Conservation (phyloP, 78 protist species). For the Pelomyxa schiedti region DNA sequence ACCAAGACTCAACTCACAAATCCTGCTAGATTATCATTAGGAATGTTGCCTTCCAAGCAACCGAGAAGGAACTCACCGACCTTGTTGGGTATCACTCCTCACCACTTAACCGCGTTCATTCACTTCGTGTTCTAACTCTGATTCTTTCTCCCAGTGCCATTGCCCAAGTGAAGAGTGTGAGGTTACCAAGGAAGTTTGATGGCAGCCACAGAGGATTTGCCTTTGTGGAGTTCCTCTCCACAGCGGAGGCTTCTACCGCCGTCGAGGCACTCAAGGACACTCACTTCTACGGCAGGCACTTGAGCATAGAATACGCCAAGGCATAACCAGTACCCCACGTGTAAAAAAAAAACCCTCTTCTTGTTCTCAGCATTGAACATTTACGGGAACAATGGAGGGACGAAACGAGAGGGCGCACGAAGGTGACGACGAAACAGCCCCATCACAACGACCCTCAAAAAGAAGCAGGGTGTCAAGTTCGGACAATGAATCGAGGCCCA, state of each 20-base stretch:
- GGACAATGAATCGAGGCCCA: too few relatives aligned
- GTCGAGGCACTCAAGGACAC: slow-evolving; percentile 63
- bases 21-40: slow-evolving; percentile 65
- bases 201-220: slow-evolving; percentile 92
- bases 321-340: too few relatives aligned
- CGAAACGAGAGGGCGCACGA: too few relatives aligned
- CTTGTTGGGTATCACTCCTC: too few relatives aligned
- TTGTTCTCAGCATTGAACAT: too few relatives aligned
- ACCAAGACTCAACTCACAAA: neutral
- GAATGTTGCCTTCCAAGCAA: slow-evolving; percentile 94
- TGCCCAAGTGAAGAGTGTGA: slow-evolving; percentile 59
- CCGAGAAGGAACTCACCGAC: slow-evolving; percentile 68
- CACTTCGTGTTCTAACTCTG: too few relatives aligned
- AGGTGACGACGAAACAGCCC: too few relatives aligned
- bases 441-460: too few relatives aligned
- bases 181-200: slow-evolving; percentile 76
- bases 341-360: too few relatives aligned
- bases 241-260: slow-evolving; percentile 83
- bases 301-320: slow-evolving; percentile 33
- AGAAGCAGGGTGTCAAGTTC: too few relatives aligned
- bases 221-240: slow-evolving; percentile 86
- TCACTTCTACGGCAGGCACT: slow-evolving; percentile 86
- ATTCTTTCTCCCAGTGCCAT: slow-evolving; percentile 16
- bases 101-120: neutral
- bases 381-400: too few relatives aligned